Conservation (phyloP, 257 asterid species). For the Gentiana straminea region DNA sequence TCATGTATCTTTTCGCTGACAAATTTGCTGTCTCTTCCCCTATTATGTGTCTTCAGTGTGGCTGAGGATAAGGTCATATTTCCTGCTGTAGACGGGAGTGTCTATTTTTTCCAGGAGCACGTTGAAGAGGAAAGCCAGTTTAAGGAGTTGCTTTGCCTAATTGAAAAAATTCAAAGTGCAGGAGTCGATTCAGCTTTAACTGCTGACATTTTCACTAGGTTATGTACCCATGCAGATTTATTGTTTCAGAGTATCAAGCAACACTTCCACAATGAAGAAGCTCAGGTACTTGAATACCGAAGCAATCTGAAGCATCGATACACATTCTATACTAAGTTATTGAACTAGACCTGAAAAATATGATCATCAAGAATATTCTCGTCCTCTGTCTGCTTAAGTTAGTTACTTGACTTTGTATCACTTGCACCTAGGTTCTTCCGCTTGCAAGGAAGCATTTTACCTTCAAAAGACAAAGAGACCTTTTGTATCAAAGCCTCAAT, state of each 20-base stretch:
- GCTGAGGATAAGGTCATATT: constrained; percentile 43
- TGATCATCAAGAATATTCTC: too few species aligned
- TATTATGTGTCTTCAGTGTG: constrained; percentile 16
- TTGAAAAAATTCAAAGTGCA: constrained; percentile 30
- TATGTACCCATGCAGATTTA: constrained; percentile 36
- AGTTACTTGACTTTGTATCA: too few species aligned
- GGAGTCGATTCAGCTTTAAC: constrained; percentile 32
- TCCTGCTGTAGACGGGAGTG: constrained; percentile 38
- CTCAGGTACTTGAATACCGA: constrained; percentile 16
- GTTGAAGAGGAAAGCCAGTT: constrained; percentile 38
- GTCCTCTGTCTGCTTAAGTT: too few species aligned
- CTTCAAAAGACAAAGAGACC: constrained; percentile 31
- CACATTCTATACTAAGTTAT: too few species aligned
- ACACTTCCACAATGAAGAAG: constrained; percentile 35
- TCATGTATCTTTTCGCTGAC: too few species aligned
- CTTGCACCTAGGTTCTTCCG: constrained; percentile 31
- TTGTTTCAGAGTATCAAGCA: constrained; percentile 30
- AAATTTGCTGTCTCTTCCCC: too few species aligned
- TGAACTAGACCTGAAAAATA: too few species aligned
- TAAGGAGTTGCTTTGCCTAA: constrained; percentile 30
- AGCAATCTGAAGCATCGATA: background rate
- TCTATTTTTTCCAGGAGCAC: constrained; percentile 34
- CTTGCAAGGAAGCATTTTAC: constrained; percentile 33
- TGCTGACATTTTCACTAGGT: constrained; percentile 31
- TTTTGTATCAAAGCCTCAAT: constrained; percentile 32